Conservation (phyloP, 2,329 filamentous ascomycete genomes). For the Plectosphaerella sp. region DNA sequence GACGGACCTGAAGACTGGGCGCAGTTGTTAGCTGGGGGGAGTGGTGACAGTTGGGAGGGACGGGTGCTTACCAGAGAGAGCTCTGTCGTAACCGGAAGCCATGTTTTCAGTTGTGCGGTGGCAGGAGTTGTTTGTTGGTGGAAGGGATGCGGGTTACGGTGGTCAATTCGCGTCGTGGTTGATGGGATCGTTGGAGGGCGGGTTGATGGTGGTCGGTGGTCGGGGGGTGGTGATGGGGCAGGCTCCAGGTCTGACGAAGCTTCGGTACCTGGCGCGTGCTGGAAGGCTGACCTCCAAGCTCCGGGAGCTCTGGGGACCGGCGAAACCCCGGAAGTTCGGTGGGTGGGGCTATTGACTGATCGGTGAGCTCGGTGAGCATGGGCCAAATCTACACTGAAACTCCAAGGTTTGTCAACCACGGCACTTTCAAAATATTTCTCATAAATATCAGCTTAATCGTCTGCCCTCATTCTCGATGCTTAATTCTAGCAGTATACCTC, state of each 20-base stretch:
- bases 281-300: constrained; percentile 13
- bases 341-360: too few species aligned
- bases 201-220: constrained; percentile 6
- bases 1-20: constrained; percentile 76
- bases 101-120: constrained; percentile 34
- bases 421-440: too few species aligned
- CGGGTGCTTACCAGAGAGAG: constrained; percentile 78
- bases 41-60: constrained; percentile 13
- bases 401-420: too few species aligned
- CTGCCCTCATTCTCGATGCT: neutral
- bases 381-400: too few species aligned
- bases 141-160: neutral
- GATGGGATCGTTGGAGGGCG: constrained; percentile 1
- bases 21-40: constrained; percentile 38
- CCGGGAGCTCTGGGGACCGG: constrained; percentile 8
- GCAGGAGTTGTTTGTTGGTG: neutral
- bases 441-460: too few species aligned
- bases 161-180: constrained; percentile 4
- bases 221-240: constrained; percentile 13
- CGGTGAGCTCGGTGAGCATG: too few species aligned
- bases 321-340: neutral
- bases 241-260: constrained; percentile 25
- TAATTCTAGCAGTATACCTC: neutral
- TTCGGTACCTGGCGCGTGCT: constrained; percentile 12
- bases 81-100: constrained; percentile 98